Conservation (phyloP, 257 asterid species). For the Przewalskia tangutica region DNA sequence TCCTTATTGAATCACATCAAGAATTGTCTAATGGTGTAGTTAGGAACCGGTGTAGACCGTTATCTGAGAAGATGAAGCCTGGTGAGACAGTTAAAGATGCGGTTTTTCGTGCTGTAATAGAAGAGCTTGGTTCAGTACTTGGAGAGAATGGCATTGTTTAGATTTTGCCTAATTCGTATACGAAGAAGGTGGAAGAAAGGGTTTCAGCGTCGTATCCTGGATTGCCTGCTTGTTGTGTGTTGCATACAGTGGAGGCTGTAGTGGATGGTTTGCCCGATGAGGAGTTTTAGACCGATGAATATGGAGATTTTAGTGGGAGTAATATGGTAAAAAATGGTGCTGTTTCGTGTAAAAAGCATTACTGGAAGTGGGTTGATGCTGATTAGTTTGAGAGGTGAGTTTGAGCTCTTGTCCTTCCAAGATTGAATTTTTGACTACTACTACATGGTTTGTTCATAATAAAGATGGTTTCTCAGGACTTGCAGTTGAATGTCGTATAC, state of each 20-base stretch:
- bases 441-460: not conserved
- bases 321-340: constrained; percentile 40
- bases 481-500: not conserved
- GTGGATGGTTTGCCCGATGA: constrained; percentile 75
- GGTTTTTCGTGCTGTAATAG: constrained; percentile 66
- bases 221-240: constrained; percentile 74
- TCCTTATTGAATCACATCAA: constrained; percentile 83
- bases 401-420: constrained; percentile 11
- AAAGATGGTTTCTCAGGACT: not conserved
- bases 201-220: constrained; percentile 83
- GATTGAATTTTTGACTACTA: constrained; percentile 22
- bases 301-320: constrained; percentile 31
- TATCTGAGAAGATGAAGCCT: constrained; percentile 97
- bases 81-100: constrained; percentile 81
- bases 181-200: constrained; percentile 74
- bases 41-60: constrained; percentile 54
- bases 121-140: constrained; percentile 65
- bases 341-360: constrained; percentile 77
- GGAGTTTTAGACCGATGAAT: constrained; percentile 67
- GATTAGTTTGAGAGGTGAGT: constrained; percentile 44
- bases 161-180: constrained; percentile 52
- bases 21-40: constrained; percentile 69
- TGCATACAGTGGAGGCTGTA: constrained; percentile 71
- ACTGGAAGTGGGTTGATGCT: constrained; percentile 83
- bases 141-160: constrained; percentile 20